A percentile compares a stretch with the other conserved stretches of the same genome.
Conservation (phyloP, 2,329 filamentous ascomycete species). For the Stylonectria norvegica region DNA sequence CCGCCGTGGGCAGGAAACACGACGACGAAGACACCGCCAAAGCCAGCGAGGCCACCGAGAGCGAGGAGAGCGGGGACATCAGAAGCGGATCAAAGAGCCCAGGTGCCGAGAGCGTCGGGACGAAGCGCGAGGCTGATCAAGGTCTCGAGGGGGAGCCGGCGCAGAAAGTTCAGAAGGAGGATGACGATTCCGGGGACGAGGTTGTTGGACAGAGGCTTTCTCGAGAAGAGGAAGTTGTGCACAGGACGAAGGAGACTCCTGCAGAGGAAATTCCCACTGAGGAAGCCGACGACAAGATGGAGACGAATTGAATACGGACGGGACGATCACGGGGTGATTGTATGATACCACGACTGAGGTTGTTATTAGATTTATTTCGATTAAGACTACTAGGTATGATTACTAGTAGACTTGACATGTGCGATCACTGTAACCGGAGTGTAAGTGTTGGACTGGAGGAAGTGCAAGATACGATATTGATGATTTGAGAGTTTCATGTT, state of each 20-base stretch:
- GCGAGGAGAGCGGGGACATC: constrained; percentile 27
- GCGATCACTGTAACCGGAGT: too few relatives aligned
- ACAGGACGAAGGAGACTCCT: constrained; percentile 7
- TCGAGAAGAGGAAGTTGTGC: neutral
- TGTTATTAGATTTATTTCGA: constrained; percentile 7
- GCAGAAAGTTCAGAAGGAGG: constrained; percentile 51
- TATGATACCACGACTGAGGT: constrained; percentile 14
- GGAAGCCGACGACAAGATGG: constrained; percentile 22
- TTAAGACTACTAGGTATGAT: constrained; percentile 5
- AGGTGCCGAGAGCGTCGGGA: constrained; percentile 34
- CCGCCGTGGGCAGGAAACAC: constrained; percentile 55
- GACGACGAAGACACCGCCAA: constrained; percentile 24
- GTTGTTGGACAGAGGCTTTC: constrained; percentile 6
- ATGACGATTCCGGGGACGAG: constrained; percentile 12
- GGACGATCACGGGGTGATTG: constrained; percentile 8
- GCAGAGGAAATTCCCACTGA: constrained; percentile 18
- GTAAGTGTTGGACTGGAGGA: too few relatives aligned
- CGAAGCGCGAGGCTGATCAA: constrained; percentile 56
- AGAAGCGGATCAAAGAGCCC: constrained; percentile 29
- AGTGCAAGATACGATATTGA: too few relatives aligned
- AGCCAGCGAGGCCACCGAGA: constrained; percentile 16
- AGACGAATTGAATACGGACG: constrained; percentile 20
- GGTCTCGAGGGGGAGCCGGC: constrained; percentile 38
- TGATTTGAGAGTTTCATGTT: too few relatives aligned
- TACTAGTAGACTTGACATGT: neutral